Conservation (phyloP, 2,329 filamentous ascomycete species). For the Biscogniauxia mediterranea region DNA sequence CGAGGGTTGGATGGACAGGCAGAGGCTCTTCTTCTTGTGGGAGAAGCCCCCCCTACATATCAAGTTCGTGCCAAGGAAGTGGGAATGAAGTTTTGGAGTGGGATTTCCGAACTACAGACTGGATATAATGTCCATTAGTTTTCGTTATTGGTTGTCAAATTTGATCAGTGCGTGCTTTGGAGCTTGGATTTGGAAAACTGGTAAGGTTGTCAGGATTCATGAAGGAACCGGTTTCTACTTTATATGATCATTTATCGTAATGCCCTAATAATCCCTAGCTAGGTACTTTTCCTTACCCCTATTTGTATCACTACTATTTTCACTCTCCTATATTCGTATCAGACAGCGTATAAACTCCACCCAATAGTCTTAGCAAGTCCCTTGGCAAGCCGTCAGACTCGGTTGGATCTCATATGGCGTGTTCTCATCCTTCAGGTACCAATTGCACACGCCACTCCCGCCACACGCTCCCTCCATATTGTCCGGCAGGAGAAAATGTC, state of each 20-base stretch:
- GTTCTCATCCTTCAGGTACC: slow-evolving; percentile 12
- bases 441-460: slow-evolving; percentile 20
- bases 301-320: too few species aligned
- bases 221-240: too few species aligned
- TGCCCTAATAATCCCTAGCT: too few species aligned
- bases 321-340: too few species aligned
- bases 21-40: slow-evolving; percentile 12
- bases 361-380: not conserved
- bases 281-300: too few species aligned
- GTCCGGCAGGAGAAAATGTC: slow-evolving; percentile 22
- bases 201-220: too few species aligned
- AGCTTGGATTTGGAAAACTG: too few species aligned
- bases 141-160: not conserved
- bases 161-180: too few species aligned
- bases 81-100: not conserved
- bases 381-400: not conserved
- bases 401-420: slow-evolving; percentile 14
- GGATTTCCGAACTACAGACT: not conserved
- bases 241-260: too few species aligned
- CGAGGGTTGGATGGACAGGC: slow-evolving; percentile 7
- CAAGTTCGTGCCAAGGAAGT: not conserved
- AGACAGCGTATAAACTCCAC: too few species aligned
- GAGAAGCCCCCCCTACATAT: slow-evolving; percentile 3
- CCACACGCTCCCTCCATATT: slow-evolving; percentile 18
- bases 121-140: not conserved